These are phyloP conservation scores for Moesziomyces aphidis DNA, from an alignment of 1,284 basidiomycete genomes.

Conservation along the genomic window DNA sequence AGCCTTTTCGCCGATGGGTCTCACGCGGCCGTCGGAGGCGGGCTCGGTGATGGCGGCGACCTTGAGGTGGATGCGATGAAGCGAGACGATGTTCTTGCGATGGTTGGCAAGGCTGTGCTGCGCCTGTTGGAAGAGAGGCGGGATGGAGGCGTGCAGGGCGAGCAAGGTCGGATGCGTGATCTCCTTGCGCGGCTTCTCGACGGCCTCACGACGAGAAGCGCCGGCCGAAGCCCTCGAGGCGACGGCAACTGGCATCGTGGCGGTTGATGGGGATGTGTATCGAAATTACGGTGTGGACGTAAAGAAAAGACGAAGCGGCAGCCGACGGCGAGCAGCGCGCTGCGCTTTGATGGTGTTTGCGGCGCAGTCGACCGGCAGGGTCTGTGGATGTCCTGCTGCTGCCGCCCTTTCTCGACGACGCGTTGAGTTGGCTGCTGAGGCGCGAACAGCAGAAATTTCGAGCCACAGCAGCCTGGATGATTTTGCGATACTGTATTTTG, in stretches of 20 bases:
- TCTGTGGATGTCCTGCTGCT: too few species aligned
- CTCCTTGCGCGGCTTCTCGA: constrained; percentile 27
- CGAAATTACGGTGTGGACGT: not conserved
- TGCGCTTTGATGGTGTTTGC: not conserved
- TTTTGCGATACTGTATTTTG: constrained; percentile 9
- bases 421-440: not conserved
- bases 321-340: too few species aligned
- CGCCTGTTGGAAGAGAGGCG: constrained; percentile 77
- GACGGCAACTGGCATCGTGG: constrained; percentile 45
- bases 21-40: constrained; percentile 23
- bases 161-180: constrained; percentile 26
- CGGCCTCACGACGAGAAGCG: constrained; percentile 14
- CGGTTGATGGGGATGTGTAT: not conserved
- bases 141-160: constrained; percentile 36
- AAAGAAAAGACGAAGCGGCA: not conserved
- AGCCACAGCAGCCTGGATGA: not conserved
- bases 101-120: constrained; percentile 87
- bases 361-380: too few species aligned
- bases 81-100: constrained; percentile 87
- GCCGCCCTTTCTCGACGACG: not conserved
- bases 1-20: constrained; percentile 77
- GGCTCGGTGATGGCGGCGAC: constrained; percentile 74
- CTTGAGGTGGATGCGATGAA: constrained; percentile 83
- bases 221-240: constrained; percentile 37
- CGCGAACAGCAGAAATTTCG: not conserved